Evolutionary conservation across 768 basidiomycete species (phyloP), one percentile per base, ranked within the genome.

Genomic region (Podaxis sp.): DNA sequence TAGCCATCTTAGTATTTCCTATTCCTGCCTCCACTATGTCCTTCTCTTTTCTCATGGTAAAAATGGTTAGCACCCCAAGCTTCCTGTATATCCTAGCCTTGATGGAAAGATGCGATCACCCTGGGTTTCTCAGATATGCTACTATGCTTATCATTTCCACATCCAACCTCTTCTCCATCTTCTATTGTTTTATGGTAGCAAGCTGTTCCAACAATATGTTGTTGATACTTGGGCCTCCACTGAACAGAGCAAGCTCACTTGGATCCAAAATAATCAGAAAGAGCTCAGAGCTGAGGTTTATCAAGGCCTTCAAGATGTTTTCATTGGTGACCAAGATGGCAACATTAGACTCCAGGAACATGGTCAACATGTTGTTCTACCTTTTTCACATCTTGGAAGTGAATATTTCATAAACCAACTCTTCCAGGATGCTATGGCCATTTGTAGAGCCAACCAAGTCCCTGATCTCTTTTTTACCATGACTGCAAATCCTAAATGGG

Each of bases 381-480:
- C 69, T 25, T 68, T 69, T 11, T 70, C 70, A 17, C 70, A 71
- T 56, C 55, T 55, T 63, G 71, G 71, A 1, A 71, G 80, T 17
- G 61, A 76, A 1, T 60, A 71, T 0, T 64, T 79, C 49, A 82
- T 83, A 78, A 66, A 73, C 0, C 74, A 80, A 51, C 67, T 71
- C 0, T 79, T 72, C 58, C 78, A 80, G 38, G 80, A 84, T 59
- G 69, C 76, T 0, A 70, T 85, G 66, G 79, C 83, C 0, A 72
- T 84, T 17, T 76, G 68, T 15, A 55, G 74, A 0, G 61, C 72
- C 49, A 79, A 66, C 59, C 59, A 57, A 6, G 76, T 75, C 6
- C 65, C 75, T 19, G 77, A 82, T 55, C 61, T 84, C 0, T 84
- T 85, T 41, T 53, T 84, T 1, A 84, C 81, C 0, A 77, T 83